Percentiles rank a stretch among this genome's conserved stretches.
phyloP scores from a whole-genome alignment of 306 rosid genomes.

The Dryas drummondii region DNA sequence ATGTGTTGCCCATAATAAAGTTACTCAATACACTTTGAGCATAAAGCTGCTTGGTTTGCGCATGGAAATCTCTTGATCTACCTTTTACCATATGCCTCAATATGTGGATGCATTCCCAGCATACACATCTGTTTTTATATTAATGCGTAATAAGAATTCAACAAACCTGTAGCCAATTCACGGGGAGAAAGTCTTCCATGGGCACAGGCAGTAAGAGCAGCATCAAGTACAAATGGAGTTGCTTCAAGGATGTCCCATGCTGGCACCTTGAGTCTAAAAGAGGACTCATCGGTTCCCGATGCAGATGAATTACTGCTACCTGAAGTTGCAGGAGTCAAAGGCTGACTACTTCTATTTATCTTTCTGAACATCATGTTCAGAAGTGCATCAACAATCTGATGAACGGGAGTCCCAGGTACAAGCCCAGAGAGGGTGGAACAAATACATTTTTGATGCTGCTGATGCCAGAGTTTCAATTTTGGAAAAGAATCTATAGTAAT shows the following conservation, averaged over 20 bases:
- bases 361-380: conserved; percentile 71
- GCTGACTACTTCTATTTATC: conserved; percentile 52
- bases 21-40: background rate
- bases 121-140: background rate
- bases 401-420: conserved; percentile 65
- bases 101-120: background rate
- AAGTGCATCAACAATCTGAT: conserved; percentile 75
- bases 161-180: conserved; percentile 82
- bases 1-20: background rate
- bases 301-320: conserved; percentile 64
- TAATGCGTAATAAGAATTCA: conserved; percentile 4
- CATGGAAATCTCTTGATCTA: background rate
- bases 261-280: conserved; percentile 72
- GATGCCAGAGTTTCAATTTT: conserved; percentile 75
- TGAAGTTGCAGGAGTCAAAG: conserved; percentile 56
- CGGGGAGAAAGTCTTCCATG: conserved; percentile 82
- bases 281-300: conserved; percentile 59
- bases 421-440: conserved; percentile 70
- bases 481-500: conserved; percentile 77
- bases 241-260: conserved; percentile 97
- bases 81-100: background rate
- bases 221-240: conserved; percentile 89
- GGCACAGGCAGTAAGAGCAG: conserved; percentile 89
- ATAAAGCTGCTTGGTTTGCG: background rate
- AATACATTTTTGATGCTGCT: conserved; percentile 82